Base-by-base conservation (phyloP, 2,329 filamentous ascomycete genomes). In the Paramyrothecium roridum region DNA sequence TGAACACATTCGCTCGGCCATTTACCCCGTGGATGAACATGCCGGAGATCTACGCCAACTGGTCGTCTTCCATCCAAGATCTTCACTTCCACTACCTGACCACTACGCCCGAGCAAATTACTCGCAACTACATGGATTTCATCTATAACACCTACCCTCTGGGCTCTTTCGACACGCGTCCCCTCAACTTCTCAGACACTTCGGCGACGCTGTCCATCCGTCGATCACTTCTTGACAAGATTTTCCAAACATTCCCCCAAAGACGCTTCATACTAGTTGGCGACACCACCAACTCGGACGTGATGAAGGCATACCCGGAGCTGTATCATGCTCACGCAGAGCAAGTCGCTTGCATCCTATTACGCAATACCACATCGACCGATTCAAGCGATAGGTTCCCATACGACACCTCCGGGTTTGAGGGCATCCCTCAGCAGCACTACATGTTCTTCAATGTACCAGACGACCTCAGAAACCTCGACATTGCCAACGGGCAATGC, bases 11-110 rank as follows among this genome's bases (percentile, higher is more conserved):
- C 64, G 89, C 89, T 0, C 80, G 83, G 3, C 78, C 86, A 0
- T 93, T 90, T 67, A 80, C 78, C 0, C 78, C 83, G 0, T 93
- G 89, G 89, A 78, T 87, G 77, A 88, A 92, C 71, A 93, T 93
- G 90, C 89, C 89, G 0, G 79, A 85, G 2, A 86, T 92, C 61
- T 93, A 91, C 68, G 83, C 85, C 60, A 90, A 91, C 65, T 92
- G 89, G 88, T 85, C 82, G 1, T 73, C 73, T n/a, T 82, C 78
- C 21, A 76, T 90, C 16, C 80, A 83, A 0, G 80, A 90, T 64
- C 78, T 86, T 58, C 89, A 92, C 68, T 93, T 92, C 76, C 89
- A 92, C 73, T 93, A 93, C 72, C 78, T 93, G 20, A 93, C 89
- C 0, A 93, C 89, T 0, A 91, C 89, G 0, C 89, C 89, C 0